These are phyloP conservation scores for Globisporangium parvum DNA, from an alignment of 352 stramenopile species.

Conservation along the genomic window DNA sequence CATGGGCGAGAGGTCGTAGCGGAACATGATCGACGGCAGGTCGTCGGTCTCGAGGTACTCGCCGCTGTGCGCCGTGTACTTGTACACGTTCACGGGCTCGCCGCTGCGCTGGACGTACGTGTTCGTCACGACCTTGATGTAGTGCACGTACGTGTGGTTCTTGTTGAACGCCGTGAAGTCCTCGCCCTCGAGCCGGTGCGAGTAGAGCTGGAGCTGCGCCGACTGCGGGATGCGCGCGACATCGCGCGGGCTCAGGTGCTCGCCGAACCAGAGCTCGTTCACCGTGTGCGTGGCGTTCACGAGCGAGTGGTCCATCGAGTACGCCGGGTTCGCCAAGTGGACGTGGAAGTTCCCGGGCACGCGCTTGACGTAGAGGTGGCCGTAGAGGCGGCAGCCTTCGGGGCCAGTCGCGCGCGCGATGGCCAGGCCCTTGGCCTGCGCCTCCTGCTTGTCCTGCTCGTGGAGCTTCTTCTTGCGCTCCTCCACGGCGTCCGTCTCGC, in stretches of 20 bases:
- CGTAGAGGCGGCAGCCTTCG: conserved; percentile 75
- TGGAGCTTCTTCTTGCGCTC: conserved; percentile 91
- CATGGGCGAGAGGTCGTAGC: conserved; percentile 88
- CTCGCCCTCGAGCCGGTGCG: conserved; percentile 90
- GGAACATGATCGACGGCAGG: conserved; percentile 88
- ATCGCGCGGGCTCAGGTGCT: conserved; percentile 44
- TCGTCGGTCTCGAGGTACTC: conserved; percentile 86
- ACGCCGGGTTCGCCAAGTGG: conserved; percentile 94
- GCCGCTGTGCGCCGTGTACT: conserved; percentile 88
- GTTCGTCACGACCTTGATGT: conserved; percentile 98
- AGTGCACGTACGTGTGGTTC: conserved; percentile 98
- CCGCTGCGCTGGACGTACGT: conserved; percentile 71
- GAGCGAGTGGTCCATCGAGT: conserved; percentile 81
- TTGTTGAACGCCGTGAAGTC: conserved; percentile 89
- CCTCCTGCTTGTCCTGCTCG: conserved; percentile 89
- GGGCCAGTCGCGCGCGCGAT: conserved; percentile 60
- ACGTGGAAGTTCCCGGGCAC: conserved; percentile 98
- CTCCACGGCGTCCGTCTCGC: conserved; percentile 66
- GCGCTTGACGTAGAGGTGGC: conserved; percentile 81
- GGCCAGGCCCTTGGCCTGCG: conserved; percentile 41
- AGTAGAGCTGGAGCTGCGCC: conserved; percentile 89
- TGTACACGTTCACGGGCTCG: conserved; percentile 71
- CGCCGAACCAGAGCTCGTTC: conserved; percentile 95
- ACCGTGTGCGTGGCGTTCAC: conserved; percentile 95
- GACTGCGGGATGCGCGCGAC: conserved; percentile 81